Base-by-base conservation (phyloP, 768 basidiomycete species). In the Tulasnella sp. region DNA sequence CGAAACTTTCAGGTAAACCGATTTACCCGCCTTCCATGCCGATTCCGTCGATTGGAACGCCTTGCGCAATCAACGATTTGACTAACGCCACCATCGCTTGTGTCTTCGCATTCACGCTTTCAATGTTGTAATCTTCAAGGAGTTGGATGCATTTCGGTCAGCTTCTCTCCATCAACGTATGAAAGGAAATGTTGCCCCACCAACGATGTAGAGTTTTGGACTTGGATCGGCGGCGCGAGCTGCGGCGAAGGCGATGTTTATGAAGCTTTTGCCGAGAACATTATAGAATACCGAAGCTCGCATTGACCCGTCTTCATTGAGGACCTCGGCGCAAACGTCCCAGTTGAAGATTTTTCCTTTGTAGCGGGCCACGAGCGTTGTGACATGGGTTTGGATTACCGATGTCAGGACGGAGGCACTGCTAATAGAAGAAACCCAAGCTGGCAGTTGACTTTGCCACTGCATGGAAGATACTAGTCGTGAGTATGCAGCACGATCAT, bases 281-380 rank as follows among this genome's bases (percentile, higher is more conserved):
- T 85, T 85, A 70, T 29, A 39, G 70, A 78, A 78, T 37, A 88
- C 85, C 76, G 85, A 85, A 38, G 83, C 84, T 38, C 85, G 84
- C 71, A 87, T 79, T 71, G 83, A 83, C 67, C 87, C 87, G 79
- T 87, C 85, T 76, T 88, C 87, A 80, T 87, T 87, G 80, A 88
- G 83, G 72, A 86, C 86, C 81, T 88, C 87, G 78, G 80, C 81
- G 70, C 80, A 73, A 67, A 80, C 77, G 54, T 80, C 78, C 74
- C 29, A 67, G 3, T 37, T 38, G 31, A 22, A 8, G 22, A 42
- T 34, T 39, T 42, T 72, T 2, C 76, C 72, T 64, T 72, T 76
- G 70, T 67, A 79, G 29, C 77, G 78, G 19, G 58, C 68, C 11
- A 70, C 71, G 38, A 74, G 22, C 25, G 72, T 77, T 3, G 77